Base-by-base conservation (phyloP, 352 stramenopile species). In the Phytopythium boreale region DNA sequence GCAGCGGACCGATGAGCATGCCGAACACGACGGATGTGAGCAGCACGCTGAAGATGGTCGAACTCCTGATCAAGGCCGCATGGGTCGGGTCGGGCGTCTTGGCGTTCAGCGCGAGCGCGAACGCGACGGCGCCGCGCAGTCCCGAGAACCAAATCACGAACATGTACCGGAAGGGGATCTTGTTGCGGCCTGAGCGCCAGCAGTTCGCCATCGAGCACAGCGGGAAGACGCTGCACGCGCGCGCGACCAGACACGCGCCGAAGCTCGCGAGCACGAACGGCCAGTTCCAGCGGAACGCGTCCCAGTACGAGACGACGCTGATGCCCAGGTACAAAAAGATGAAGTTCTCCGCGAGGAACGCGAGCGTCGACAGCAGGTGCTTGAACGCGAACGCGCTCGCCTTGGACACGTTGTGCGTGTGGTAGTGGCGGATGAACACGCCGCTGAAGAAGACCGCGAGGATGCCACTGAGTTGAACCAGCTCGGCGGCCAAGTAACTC, bases 61-160 rank as follows among this genome's bases (percentile, higher is more conserved):
- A 73, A 29, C 70, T 83, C 62, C 79, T 68, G 56, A 88, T 59
- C n/a, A 84, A 74, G 14, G 74, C 75, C 1, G 58, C 66, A 50
- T 88, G 79, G 6, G 41, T 73, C 39, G 58, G 47, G 4, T 50
- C 53, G 10, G 47, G 20, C 0, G 59, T 75, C 31, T 64, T 50
- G 10, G 78, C 66, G 49, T 79, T 81, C 6, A 80, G 61, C 31
- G 66, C 69, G 27, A 89, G 79, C 19, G 87, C 84, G 63, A 93
- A 97, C 14, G 88, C 85, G 29, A 97, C 84, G 43, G 89, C 87
- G 4, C 95, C 95, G 37, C 95, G 87, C 22, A 98, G 68, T 19
- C 95, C 95, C 1, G 90, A 88, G 64, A 98, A 98, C 90, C 90
- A 98, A 47, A 98, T 93, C 26, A 94, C 86, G 15, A 89, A 36